Percentiles rank a stretch among this genome's conserved stretches.
These are phyloP conservation scores for Penicillium sp. DNA, from an alignment of 2,329 filamentous ascomycete genomes.

Conservation along the genomic window DNA sequence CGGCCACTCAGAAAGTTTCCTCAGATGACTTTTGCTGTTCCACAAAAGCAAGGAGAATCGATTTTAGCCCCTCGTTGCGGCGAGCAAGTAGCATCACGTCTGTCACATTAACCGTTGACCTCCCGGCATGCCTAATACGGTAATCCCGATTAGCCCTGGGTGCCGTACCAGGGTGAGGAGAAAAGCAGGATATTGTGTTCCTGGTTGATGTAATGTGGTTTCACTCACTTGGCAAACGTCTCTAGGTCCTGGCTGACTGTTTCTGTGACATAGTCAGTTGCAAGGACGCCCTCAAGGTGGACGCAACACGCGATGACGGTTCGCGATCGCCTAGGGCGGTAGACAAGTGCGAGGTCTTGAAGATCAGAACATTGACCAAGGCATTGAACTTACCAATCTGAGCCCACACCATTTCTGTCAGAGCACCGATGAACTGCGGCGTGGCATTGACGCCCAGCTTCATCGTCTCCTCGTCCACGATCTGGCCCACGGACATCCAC, in stretches of 20 bases:
- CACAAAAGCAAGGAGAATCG: slow-evolving; percentile 57
- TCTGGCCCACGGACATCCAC: slow-evolving; percentile 80
- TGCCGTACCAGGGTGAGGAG: not conserved
- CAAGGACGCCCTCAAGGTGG: not conserved
- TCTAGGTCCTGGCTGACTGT: slow-evolving; percentile 61
- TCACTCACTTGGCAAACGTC: slow-evolving; percentile 55
- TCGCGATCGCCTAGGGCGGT: not conserved
- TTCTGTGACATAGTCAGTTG: slow-evolving; percentile 37
- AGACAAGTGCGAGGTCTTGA: not conserved
- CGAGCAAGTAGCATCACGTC: slow-evolving; percentile 86
- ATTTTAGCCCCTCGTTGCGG: slow-evolving; percentile 80
- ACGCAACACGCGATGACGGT: not conserved
- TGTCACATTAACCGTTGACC: slow-evolving; percentile 74
- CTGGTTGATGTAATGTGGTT: not conserved
- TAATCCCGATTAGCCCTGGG: slow-evolving; percentile 13
- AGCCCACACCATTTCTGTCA: slow-evolving; percentile 83
- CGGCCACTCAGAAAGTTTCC: slow-evolving; percentile 21
- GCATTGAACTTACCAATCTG: slow-evolving; percentile 68
- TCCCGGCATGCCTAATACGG: slow-evolving; percentile 70
- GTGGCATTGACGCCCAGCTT: slow-evolving; percentile 78
- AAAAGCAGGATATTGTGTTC: not conserved
- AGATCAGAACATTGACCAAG: not conserved
- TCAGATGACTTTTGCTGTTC: slow-evolving; percentile 29
- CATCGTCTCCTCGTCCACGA: slow-evolving; percentile 80
- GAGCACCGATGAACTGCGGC: slow-evolving; percentile 80